phyloP scores from a whole-genome alignment of 129 eudicot genomes.

The Artemisia argyi region DNA sequence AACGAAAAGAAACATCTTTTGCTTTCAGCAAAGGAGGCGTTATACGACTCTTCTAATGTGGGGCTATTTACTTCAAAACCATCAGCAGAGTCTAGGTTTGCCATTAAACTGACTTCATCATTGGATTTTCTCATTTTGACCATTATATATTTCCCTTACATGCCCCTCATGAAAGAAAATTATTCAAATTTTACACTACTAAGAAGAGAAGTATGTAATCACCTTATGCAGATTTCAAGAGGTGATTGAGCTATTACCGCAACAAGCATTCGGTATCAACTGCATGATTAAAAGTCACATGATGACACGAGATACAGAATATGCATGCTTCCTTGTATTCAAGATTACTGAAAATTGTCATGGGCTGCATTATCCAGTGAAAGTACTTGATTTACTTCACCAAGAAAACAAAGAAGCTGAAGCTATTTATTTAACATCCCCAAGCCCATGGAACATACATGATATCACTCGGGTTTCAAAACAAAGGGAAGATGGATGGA shows the following conservation, averaged over 20 bases:
- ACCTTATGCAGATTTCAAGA: not conserved
- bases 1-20: not conserved
- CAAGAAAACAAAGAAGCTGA: not conserved
- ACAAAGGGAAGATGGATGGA: constrained; percentile 16
- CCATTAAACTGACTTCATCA: not conserved
- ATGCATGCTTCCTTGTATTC: constrained; percentile 13
- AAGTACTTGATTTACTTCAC: not conserved
- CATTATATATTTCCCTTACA: too few relatives aligned
- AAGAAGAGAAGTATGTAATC: not conserved
- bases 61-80: not conserved
- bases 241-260: not conserved
- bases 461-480: not conserved
- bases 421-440: not conserved
- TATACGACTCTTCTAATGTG: not conserved
- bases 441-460: constrained; percentile 15
- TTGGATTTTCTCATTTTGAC: too few relatives aligned
- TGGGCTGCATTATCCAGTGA: constrained; percentile 11
- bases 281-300: not conserved
- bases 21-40: not conserved
- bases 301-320: not conserved
- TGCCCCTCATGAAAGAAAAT: too few relatives aligned
- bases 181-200: too few relatives aligned
- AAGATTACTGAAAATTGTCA: not conserved
- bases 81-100: not conserved
- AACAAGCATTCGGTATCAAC: constrained; percentile 4